Conservation (phyloP, 1,284 basidiomycete genomes). For the Psilocybe mexicana region DNA sequence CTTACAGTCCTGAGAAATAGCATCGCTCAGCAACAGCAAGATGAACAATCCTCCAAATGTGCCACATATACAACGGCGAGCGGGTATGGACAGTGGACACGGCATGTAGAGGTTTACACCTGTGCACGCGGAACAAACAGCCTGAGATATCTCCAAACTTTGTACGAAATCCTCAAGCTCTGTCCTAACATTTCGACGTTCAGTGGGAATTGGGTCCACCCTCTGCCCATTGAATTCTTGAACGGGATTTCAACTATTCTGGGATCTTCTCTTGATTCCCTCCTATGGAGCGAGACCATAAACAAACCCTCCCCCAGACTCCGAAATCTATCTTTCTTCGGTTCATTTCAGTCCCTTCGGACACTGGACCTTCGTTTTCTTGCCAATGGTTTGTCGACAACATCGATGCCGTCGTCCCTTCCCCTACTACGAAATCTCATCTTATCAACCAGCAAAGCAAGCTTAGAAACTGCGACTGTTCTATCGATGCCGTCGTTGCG, state of each 20-base stretch:
- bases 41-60: neutral
- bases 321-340: constrained; percentile 31
- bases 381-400: constrained; percentile 18
- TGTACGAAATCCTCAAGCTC: constrained; percentile 41
- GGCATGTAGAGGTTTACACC: constrained; percentile 44
- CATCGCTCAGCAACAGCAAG: constrained; percentile 12
- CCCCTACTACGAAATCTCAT: constrained; percentile 39
- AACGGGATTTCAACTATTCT: constrained; percentile 38
- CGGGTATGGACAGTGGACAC: constrained; percentile 42
- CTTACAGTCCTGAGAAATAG: constrained; percentile 32
- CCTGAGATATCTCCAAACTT: constrained; percentile 36
- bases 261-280: constrained; percentile 36
- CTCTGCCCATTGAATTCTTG: constrained; percentile 25
- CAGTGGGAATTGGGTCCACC: constrained; percentile 38
- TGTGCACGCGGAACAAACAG: constrained; percentile 38
- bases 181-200: constrained; percentile 43
- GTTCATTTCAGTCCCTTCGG: constrained; percentile 37
- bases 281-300: constrained; percentile 40
- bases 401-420: constrained; percentile 26
- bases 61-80: too few relatives aligned
- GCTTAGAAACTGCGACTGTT: constrained; percentile 34
- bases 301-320: constrained; percentile 2
- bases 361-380: constrained; percentile 43
- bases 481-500: constrained; percentile 39
- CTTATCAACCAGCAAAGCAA: constrained; percentile 34